Base-by-base conservation (phyloP, 306 rosid genomes). In the Cyamopsis tetragonoloba region DNA sequence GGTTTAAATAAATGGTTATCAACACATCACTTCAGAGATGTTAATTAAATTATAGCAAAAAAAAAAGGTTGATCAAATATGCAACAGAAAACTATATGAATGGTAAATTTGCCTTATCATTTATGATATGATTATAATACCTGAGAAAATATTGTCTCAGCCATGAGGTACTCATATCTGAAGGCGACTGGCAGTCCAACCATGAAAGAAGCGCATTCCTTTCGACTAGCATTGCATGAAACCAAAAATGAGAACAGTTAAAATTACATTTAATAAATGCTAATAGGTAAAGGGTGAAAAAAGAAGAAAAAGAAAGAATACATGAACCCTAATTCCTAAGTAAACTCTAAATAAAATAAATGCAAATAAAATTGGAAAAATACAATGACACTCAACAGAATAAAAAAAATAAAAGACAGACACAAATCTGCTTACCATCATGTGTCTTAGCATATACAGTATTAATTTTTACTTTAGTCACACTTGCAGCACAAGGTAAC, bases 101-200 rank as follows among this genome's bases (percentile, higher is more conserved):
- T 4, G 18, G 38, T 7, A 60, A 11, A 23, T 23, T 46, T 17
- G 26, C 7, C 26, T n/a, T 13, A 42, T 14, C 20, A 17, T 42
- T 4, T 42, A 13, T n/a, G n/a, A n/a, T n/a, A n/a, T n/a, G n/a
- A n/a, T n/a, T n/a, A n/a, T 30, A 66, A 66, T 79, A 95, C 99
- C 97, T 95, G 99, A 60, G 97, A 95, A 83, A 95, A 88, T 82
- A 95, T 88, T 74, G 99, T 88, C 92, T 95, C 99, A 8, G 99
- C 99, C 97, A 95, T 95, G 42, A 95, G 90, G 80, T 86, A 90
- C 76, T 95, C 99, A 11, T 90, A 95, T 85, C 99, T 82, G 83
- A 95, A 95, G 68, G 96, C 80, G 63, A 95, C 97, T 4, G 96
- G 99, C 49, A 95, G 84, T 51, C 99, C 89, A 80, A 84, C 99